phyloP scores from a whole-genome alignment of 805 yeast species.

The Pichia paraexigua region DNA sequence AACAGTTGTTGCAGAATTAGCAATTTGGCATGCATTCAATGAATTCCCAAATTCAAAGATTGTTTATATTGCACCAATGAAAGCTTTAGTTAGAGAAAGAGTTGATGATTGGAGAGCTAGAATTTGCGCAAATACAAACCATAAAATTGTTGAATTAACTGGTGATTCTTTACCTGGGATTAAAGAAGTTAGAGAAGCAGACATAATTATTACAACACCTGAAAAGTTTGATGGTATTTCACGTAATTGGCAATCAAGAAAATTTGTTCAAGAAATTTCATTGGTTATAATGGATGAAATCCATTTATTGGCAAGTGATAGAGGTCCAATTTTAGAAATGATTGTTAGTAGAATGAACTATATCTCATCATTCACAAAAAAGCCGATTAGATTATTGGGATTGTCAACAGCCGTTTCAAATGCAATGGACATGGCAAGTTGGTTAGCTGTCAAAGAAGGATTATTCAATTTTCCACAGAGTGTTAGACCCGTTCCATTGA shows the following conservation, averaged over 20 bases:
- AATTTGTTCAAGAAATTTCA: constrained; percentile 66
- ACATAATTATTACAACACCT: constrained; percentile 74
- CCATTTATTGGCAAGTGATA: constrained; percentile 73
- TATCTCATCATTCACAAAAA: constrained; percentile 50
- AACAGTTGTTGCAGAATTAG: constrained; percentile 93
- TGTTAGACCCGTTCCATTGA: constrained; percentile 78
- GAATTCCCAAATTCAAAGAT: constrained; percentile 74
- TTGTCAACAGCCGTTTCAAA: constrained; percentile 83
- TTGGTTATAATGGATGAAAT: constrained; percentile 81
- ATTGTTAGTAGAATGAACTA: constrained; percentile 84
- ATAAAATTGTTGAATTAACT: constrained; percentile 65
- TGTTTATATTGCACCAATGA: constrained; percentile 86
- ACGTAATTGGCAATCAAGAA: constrained; percentile 76
- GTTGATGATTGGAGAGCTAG: constrained; percentile 71
- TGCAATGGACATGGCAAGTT: constrained; percentile 78
- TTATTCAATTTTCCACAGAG: constrained; percentile 74
- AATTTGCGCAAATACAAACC: constrained; percentile 37
- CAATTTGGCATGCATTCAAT: constrained; percentile 92
- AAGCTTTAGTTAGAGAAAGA: constrained; percentile 75
- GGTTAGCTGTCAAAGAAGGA: constrained; percentile 71
- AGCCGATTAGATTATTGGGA: constrained; percentile 60
- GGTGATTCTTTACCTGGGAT: constrained; percentile 79
- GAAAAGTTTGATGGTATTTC: constrained; percentile 85
- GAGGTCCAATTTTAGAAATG: constrained; percentile 83
- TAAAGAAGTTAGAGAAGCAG: constrained; percentile 55